Evolutionary conservation across 1,284 basidiomycete genomes (phyloP), one percentile per base, ranked within the genome.

Genomic region (Rhodotorula sp.): DNA sequence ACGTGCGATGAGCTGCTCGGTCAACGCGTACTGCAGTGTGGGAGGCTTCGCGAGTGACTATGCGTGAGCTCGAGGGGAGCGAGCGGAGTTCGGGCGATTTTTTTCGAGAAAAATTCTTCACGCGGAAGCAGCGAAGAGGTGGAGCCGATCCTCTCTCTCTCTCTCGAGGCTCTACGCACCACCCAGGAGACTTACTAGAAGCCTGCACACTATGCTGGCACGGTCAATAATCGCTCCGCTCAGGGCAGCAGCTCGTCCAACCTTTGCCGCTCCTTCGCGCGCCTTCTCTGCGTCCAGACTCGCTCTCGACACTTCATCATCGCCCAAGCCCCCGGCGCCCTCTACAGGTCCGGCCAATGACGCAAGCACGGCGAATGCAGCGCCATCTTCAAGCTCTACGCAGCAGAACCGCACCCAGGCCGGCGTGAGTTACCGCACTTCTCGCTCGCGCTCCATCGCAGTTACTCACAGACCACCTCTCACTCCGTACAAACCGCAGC

Each of bases 401-500:
- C 64, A 18, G 29, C 70, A 72, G 61, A 68, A 65, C 48, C 57
- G 62, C 23, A 21, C 60, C 3, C 67, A 65, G 21, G 70, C 67
- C 2, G 70, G 70, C 6, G 70, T 66, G 39, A 56, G 70, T 47
- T 29, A 29, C 23, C 23, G 12, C 26, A 3, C 46, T 21, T 26
- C 46, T 23, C 20, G 7, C 23, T 12, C 29, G 54, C 15, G 21
- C 8, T 18, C 1, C 47, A 1, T 31, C 39, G 39, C 34, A 14
- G 54, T 51, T 1, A 47, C 52, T 39, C 16, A 5, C 43, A 14
- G 16, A 31, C 43, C 46, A n/a, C n/a, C 14, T 34, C 52, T 7
- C 10, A 29, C n/a, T n/a, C n/a, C n/a, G n/a, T n/a, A n/a, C n/a
- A n/a, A n/a, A n/a, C n/a, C n/a, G n/a, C 67, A 79, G 78, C 90